Percentiles rank a stretch among this genome's conserved stretches.
Conservation (phyloP, 345 rosid genomes). For the Fremontodendron californicum region DNA sequence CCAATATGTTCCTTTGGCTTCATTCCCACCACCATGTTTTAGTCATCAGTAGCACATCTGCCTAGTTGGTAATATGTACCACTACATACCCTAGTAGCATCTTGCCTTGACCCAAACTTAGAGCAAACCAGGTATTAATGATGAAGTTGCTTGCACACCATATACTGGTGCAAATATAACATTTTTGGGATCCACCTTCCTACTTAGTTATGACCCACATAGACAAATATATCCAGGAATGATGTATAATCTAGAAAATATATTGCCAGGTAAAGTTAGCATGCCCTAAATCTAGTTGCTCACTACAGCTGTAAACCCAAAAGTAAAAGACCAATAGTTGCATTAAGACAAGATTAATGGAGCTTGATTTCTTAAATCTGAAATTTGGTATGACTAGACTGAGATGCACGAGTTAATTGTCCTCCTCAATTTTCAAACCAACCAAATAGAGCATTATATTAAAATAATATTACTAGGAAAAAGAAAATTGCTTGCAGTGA, state of each 20-base stretch:
- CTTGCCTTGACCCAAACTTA: background rate
- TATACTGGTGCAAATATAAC: background rate
- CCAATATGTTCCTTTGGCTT: background rate
- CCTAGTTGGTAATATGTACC: background rate
- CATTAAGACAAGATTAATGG: conserved; percentile 1
- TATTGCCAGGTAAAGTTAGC: background rate
- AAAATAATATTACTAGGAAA: background rate
- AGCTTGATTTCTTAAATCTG: background rate
- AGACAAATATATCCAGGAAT: background rate
- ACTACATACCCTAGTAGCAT: background rate
- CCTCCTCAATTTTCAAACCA: background rate
- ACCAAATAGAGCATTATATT: background rate
- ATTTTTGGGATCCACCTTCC: background rate
- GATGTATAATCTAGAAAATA: background rate
- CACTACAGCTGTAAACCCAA: background rate
- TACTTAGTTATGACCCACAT: background rate
- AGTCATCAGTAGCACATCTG: background rate
- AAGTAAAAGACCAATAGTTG: background rate
- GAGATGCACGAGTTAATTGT: background rate
- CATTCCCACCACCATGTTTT: background rate
- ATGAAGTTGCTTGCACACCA: background rate
- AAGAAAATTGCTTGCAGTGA: background rate
- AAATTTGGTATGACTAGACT: background rate
- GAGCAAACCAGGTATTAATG: background rate
- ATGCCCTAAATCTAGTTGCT: background rate